Base-by-base conservation (phyloP, 352 stramenopile species). In the Lagenidium giganteum region DNA sequence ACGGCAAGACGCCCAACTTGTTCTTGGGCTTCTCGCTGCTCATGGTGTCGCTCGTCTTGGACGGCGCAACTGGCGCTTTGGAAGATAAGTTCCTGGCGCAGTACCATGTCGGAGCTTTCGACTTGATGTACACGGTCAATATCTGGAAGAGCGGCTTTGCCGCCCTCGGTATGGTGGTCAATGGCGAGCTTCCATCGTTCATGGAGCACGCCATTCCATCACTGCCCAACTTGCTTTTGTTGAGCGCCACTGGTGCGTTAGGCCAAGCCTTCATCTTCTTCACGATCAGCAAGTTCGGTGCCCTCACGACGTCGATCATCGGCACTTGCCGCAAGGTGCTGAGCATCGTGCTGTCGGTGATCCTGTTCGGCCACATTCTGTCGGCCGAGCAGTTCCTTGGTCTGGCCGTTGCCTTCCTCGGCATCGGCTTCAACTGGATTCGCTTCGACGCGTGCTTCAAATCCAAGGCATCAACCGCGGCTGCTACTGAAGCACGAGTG, bases 111-210 rank as follows among this genome's bases (percentile, higher is more conserved):
- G 78, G 79, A 18, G 69, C 81, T 4, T 93, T 93, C 48, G 79
- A 91, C 44, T 62, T 93, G 29, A 93, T 93, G 81, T 92, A 87
- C 62, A 61, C 76, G n/a, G 74, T 93, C 43, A 91, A 87, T 64
- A 70, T 87, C 39, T 93, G 83, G 67, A 93, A 92, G 64, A 68
- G 67, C 8, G 25, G 81, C 16, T 93, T 92, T 42, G 65, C 77
- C 5, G 69, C 50, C 6, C 50, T 69, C 5, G 79, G 79, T 1
- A 84, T 88, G 74, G 70, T 88, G 22, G 56, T 80, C 30, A 85
- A 83, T 45, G 70, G 73, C 12, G 78, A 91, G 45, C 57, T 90
- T 8, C 68, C 67, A 0, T 58, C 66, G 3, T 83, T 86, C 30
- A 31, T 90, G n/a, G 56, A 82, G 34, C 68, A 84, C 34, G 64